These are phyloP conservation scores for Kwoniella sp. DNA, from an alignment of 768 basidiomycete genomes.

Conservation along the genomic window DNA sequence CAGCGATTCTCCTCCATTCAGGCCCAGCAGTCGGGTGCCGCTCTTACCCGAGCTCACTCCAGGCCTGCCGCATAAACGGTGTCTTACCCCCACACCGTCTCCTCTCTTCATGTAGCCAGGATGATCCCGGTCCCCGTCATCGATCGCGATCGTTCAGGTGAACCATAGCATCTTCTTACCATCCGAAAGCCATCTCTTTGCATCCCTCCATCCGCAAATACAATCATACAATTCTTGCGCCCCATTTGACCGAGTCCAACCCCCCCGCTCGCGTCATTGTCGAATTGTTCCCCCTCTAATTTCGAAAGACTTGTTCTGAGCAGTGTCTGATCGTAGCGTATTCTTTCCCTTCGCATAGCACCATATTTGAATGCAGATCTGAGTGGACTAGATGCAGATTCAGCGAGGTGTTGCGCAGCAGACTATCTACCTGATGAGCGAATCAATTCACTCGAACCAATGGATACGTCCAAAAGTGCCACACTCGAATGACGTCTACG, in stretches of 20 bases:
- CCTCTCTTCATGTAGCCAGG: background rate
- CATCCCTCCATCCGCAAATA: constrained; percentile 7
- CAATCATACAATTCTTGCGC: constrained; percentile 2
- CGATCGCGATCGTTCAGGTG: constrained; percentile 3
- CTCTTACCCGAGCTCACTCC: constrained; percentile 45
- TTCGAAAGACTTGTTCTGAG: background rate
- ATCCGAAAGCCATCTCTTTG: constrained; percentile 2
- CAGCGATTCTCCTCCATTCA: constrained; percentile 46
- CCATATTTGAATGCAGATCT: constrained; percentile 20
- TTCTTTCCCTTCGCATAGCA: constrained; percentile 17
- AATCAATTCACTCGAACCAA: no score
- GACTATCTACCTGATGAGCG: background rate
- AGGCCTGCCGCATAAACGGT: constrained; percentile 21
- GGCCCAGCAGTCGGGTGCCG: constrained; percentile 49
- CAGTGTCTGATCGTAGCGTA: constrained; percentile 8
- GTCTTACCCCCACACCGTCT: background rate
- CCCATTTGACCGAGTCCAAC: background rate
- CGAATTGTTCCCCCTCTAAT: constrained; percentile 9
- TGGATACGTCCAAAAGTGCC: no score
- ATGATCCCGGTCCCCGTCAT: background rate
- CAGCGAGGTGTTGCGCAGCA: background rate
- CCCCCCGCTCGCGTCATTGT: constrained; percentile 1
- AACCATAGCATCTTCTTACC: background rate
- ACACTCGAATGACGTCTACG: no score
- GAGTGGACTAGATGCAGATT: constrained; percentile 13